Evolutionary conservation across 75 land plant species (phyloP), one percentile per base, ranked within the genome.

Genomic region (Sequoia sempervirens): DNA sequence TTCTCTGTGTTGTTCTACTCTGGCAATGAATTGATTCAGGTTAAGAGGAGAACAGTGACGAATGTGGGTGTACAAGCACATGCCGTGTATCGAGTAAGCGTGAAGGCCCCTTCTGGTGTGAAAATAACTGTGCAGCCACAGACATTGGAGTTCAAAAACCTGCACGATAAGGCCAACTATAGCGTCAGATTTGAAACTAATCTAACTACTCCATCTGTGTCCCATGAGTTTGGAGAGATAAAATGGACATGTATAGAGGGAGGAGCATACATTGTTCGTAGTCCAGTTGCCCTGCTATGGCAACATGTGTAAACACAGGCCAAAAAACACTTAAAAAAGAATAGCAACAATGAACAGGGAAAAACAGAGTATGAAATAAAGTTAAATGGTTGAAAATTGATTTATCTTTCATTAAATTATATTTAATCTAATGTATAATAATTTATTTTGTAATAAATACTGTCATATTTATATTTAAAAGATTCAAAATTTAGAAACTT

Each of bases 221-320:
- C 13, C 3, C 0, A 12, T 8, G 72, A 68, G 0, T 28, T 28
- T 30, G 94, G 94, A 36, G 66, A 70, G 0, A 46, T 93, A 79
- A n/a, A 80, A 0, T 93, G 94, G 94, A 68, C 7, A 68, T 68
- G 72, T 68, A 30, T 68, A 28, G 88, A 46, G 37, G 87, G 88
- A 75, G 92, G 94, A 36, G 75, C 83, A 0, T 90, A 87, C 82
- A 72, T 40, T 36, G 92, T 91, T 20, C 84, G 94, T 45, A 93
- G 94, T 66, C 92, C 94, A 2, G 68, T 93, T n/a, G 89, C 83
- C 2, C 11, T 91, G 3, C 10, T 28, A 23, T 68, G 72, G 72
- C 0, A 64, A 58, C 23, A 1, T 40, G 41, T 40, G 41, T 40
- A 40, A 40, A 40, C 2, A 40, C 41, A 40, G 41, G 41, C 5